phyloP scores from a whole-genome alignment of 345 rosid species.

The Sonneratia caseolaris region DNA sequence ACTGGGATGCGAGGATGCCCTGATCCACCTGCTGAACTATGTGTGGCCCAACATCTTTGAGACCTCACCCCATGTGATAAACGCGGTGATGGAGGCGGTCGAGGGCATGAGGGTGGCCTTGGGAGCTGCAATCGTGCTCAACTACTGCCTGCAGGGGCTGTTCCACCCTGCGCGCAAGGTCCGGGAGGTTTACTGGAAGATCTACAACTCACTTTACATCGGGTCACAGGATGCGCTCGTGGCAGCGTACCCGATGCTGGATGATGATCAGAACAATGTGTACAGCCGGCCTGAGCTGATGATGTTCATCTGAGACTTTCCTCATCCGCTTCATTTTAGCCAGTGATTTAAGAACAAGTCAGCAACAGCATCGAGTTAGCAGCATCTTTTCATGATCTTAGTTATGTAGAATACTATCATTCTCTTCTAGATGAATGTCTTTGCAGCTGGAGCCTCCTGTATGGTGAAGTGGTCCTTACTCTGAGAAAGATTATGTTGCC shows the following conservation, averaged over 20 bases:
- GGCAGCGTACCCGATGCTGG: slow-evolving; percentile 79
- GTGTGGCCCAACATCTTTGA: slow-evolving; percentile 99
- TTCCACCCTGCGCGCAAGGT: slow-evolving; percentile 98
- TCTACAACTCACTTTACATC: slow-evolving; percentile 86
- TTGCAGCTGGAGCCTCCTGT: background rate
- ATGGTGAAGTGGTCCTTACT: background rate
- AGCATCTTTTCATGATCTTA: background rate
- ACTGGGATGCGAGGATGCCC: slow-evolving; percentile 94
- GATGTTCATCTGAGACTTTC: slow-evolving; percentile 44
- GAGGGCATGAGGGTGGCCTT: slow-evolving; percentile 97
- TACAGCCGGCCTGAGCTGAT: slow-evolving; percentile 88
- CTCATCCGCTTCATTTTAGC: background rate
- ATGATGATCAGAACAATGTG: slow-evolving; percentile 65
- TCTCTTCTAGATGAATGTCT: background rate
- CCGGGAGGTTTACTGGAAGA: slow-evolving; percentile 99
- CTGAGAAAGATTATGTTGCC: background rate
- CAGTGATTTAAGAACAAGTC: background rate
- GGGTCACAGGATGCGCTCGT: slow-evolving; percentile 93
- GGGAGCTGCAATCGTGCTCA: slow-evolving; percentile 76
- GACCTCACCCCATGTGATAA: slow-evolving; percentile 96
- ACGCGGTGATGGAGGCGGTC: slow-evolving; percentile 96
- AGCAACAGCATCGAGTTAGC: background rate
- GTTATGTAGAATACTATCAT: background rate
- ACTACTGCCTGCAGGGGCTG: slow-evolving; percentile 94
- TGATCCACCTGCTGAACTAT: slow-evolving; percentile 76